Conservation (phyloP, 2,329 filamentous ascomycete species). For the Colletotrichum phormii region DNA sequence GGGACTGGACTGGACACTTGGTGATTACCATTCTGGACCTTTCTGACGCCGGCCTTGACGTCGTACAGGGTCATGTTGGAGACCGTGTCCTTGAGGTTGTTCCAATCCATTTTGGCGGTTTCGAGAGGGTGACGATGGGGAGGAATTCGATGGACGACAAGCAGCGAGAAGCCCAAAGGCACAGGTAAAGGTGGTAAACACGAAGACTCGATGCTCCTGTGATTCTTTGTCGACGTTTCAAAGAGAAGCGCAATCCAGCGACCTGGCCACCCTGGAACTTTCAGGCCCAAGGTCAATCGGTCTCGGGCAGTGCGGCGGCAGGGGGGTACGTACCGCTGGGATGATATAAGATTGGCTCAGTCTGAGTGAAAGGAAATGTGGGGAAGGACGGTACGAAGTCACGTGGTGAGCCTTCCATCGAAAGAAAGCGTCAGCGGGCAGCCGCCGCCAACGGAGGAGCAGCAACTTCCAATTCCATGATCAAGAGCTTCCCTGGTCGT, state of each 20-base stretch:
- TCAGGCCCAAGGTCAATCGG: constrained; percentile 32
- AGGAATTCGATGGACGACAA: constrained; percentile 14
- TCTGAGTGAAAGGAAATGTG: background rate
- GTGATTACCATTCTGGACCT: constrained; percentile 91
- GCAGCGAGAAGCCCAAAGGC: constrained; percentile 9
- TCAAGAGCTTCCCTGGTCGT: constrained; percentile 1
- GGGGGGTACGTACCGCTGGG: constrained; percentile 25
- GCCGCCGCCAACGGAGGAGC: no score
- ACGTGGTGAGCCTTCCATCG: background rate
- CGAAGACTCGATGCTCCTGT: constrained; percentile 9
- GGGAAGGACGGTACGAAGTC: background rate
- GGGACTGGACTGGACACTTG: constrained; percentile 25
- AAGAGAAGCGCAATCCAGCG: constrained; percentile 26
- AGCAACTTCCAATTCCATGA: background rate
- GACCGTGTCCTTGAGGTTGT: constrained; percentile 86
- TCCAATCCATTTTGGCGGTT: constrained; percentile 79
- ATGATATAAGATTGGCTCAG: background rate
- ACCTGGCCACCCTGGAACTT: constrained; percentile 37
- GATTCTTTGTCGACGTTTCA: constrained; percentile 37
- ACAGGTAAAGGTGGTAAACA: constrained; percentile 1
- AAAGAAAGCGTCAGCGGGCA: background rate
- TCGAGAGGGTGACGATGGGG: background rate
- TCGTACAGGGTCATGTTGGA: constrained; percentile 95
- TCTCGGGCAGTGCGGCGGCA: constrained; percentile 29
- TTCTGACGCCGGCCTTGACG: constrained; percentile 92